Conservation (phyloP, 73 alveolate species). For the Uronychia binucleata region DNA sequence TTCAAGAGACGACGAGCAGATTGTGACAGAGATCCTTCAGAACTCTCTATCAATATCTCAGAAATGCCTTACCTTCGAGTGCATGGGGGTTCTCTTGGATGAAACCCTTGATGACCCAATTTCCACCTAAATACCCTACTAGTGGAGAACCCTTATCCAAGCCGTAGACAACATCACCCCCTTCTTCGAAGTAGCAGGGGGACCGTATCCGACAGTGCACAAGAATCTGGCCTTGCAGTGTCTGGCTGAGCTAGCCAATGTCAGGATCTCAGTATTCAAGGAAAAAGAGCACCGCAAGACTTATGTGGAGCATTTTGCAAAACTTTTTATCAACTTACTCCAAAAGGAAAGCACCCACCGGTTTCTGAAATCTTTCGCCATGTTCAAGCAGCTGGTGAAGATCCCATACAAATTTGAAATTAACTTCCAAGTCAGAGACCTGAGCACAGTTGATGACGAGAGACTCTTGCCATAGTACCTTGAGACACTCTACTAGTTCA, state of each 20-base stretch:
- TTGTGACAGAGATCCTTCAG: neutral
- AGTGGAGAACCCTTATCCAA: conserved; percentile 50
- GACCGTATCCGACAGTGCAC: neutral
- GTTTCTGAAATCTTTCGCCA: conserved; percentile 2
- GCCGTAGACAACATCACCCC: conserved; percentile 1
- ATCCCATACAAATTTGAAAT: conserved; percentile 55
- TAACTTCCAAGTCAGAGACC: conserved; percentile 61
- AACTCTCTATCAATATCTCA: conserved; percentile 1
- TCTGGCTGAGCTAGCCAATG: conserved; percentile 41
- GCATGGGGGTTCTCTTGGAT: conserved; percentile 52
- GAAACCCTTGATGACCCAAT: conserved; percentile 60
- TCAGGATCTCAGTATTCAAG: conserved; percentile 42
- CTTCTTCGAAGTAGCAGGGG: conserved; percentile 1
- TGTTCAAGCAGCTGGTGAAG: conserved; percentile 38
- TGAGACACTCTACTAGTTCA: conserved; percentile 29
- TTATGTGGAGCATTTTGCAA: conserved; percentile 29
- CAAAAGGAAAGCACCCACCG: neutral
- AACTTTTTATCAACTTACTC: conserved; percentile 16
- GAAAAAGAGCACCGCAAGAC: conserved; percentile 15
- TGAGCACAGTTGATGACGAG: conserved; percentile 31
- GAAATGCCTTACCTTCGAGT: conserved; percentile 56
- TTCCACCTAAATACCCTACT: conserved; percentile 43
- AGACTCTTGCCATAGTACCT: conserved; percentile 27
- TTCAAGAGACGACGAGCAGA: neutral
- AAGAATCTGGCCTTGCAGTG: conserved; percentile 21